A percentile compares a stretch with the other conserved stretches of the same genome.
These are phyloP conservation scores for Sporothrix euskadiensis DNA, from an alignment of 2,329 filamentous ascomycete species.

Conservation along the genomic window DNA sequence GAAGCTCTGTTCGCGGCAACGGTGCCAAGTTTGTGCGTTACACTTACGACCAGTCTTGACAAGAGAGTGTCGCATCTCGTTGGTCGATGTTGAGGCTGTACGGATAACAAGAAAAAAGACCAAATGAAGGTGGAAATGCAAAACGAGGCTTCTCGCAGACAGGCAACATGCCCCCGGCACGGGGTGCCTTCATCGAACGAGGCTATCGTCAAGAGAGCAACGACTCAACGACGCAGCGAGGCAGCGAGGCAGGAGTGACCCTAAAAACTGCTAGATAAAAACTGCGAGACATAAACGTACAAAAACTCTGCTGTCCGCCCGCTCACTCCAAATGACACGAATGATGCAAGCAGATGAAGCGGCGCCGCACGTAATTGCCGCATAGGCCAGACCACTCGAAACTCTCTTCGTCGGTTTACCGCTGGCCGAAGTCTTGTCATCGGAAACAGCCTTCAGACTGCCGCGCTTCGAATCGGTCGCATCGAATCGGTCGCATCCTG, in stretches of 20 bases:
- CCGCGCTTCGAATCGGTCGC: conserved; percentile 4
- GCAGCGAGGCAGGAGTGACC: not conserved
- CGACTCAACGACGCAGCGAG: not conserved
- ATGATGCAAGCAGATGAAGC: not conserved
- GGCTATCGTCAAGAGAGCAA: not conserved
- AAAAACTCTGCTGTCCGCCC: not conserved
- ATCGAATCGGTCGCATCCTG: conserved; percentile 6
- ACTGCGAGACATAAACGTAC: not conserved
- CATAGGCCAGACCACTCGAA: not conserved
- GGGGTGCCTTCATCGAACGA: not conserved
- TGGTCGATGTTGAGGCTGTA: not conserved
- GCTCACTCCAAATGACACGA: not conserved
- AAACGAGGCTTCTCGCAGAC: not conserved
- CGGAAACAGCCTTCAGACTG: conserved; percentile 6
- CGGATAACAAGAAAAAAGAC: not conserved
- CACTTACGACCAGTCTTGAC: not conserved
- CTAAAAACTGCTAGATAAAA: not conserved
- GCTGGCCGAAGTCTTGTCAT: conserved; percentile 9
- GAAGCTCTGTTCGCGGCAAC: not conserved
- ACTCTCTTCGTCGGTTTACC: not conserved
- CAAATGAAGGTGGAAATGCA: not conserved
- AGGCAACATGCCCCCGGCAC: not conserved
- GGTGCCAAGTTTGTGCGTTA: not conserved
- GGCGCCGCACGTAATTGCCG: conserved; percentile 9
- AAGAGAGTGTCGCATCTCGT: not conserved